Conservation (phyloP, 208 protist genomes). For the Zelonia costaricensis region DNA sequence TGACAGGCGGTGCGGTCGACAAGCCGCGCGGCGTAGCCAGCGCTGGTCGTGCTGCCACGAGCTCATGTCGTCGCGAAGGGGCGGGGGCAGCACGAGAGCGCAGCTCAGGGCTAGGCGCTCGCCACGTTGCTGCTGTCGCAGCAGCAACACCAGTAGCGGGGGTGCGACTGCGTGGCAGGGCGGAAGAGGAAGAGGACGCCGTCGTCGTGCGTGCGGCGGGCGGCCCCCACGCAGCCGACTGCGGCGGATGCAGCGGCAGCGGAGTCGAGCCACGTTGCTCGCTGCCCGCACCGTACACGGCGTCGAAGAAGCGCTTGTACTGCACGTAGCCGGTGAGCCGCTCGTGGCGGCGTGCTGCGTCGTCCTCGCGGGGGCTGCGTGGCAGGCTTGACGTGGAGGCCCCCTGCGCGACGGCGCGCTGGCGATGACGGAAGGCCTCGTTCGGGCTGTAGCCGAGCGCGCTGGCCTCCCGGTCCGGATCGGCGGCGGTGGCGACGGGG, state of each 20-base stretch:
- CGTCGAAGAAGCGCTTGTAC: conserved; percentile 35
- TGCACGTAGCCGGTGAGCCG: conserved; percentile 14
- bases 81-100: no score
- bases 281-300: conserved; percentile 4
- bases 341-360: background rate
- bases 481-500: background rate
- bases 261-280: background rate
- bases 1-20: background rate
- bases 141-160: no score
- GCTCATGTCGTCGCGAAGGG: no score
- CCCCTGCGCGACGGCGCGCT: background rate
- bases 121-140: no score
- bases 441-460: conserved; percentile 6
- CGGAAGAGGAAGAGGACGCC: no score
- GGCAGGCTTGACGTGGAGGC: background rate
- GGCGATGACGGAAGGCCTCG: conserved; percentile 6
- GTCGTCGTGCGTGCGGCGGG: no score
- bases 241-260: background rate
- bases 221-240: no score
- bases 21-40: background rate
- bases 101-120: no score
- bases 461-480: background rate
- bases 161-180: no score
- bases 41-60: no score
- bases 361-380: background rate